Evolutionary conservation across 352 stramenopile species (phyloP), one percentile per base, ranked within the genome.

Genomic region (Pythium aquatile): DNA sequence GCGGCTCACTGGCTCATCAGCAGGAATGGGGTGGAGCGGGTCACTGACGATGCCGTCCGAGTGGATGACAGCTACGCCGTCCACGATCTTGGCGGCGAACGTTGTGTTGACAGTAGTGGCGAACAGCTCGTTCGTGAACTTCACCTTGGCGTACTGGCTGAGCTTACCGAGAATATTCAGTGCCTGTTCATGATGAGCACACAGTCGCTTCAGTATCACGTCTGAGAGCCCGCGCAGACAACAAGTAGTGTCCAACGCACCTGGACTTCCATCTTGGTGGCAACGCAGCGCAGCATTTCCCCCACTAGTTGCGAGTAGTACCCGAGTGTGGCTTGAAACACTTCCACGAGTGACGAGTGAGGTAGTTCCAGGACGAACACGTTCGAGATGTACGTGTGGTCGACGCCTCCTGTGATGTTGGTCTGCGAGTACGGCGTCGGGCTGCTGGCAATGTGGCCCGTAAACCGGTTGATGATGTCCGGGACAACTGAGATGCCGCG

Each of bases 391-490:
- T 75, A 86, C 24, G 80, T 87, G 56, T 68, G 70, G 26, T 68
- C 65, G 2, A 68, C 68, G 28, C 83, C 78, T 20, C 73, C 77
- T 56, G 85, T 87, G 69, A 89, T 72, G 55, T 77, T 86, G 49
- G 75, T 81, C 68, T 89, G 78, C 17, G 76, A 79, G 32, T 84
- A 87, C 16, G 79, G 77, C 51, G 70, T 77, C 72, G 33, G 66
- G 65, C n/a, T 66, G 65, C 39, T 61, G n/a, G 55, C 72, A 44
- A 69, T 79, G 39, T 69, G 61, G 32, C 57, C 37, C 8, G 75
- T 60, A 53, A 89, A 87, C 4, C 69, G 73, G 29, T 69, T 57
- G 48, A 83, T 65, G 14, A 83, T 55, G 1, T 76, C 66, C 10
- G 78, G 78, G 10, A 68, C 69, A 2, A 76, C 55, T 1, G 71